Evolutionary conservation across 2,329 filamentous ascomycete species (phyloP).

Genomic region (Exophiala aquamarina): DNA sequence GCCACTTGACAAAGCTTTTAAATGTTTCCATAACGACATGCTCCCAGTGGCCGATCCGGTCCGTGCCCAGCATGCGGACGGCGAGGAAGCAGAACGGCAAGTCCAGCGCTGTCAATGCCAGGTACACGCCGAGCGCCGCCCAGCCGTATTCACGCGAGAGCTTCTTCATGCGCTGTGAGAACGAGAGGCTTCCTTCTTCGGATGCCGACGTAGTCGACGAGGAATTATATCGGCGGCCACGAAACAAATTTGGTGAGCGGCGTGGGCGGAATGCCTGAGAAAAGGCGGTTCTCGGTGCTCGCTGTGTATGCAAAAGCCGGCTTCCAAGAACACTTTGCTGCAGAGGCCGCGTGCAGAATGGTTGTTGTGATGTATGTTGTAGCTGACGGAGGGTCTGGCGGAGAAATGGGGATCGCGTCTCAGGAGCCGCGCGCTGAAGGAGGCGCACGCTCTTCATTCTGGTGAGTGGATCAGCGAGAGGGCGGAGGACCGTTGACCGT

Average conservation of each 20-base stretch:
- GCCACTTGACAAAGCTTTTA: constrained; percentile 34
- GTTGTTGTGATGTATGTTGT: constrained; percentile 16
- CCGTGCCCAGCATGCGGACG: constrained; percentile 78
- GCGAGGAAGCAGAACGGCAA: constrained; percentile 94
- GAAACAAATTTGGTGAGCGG: constrained; percentile 24
- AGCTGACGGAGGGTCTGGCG: constrained; percentile 10
- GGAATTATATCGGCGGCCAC: constrained; percentile 19
- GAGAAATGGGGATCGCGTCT: background rate
- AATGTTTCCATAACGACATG: constrained; percentile 42
- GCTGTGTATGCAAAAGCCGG: constrained; percentile 11
- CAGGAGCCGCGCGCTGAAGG: constrained; percentile 16
- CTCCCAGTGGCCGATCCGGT: constrained; percentile 69
- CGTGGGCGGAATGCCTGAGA: constrained; percentile 15
- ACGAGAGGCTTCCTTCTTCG: constrained; percentile 43
- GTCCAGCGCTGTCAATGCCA: constrained; percentile 78
- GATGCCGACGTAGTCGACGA: constrained; percentile 21
- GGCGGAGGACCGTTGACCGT: background rate
- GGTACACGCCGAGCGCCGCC: constrained; percentile 88
- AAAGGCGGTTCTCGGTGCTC: constrained; percentile 6
- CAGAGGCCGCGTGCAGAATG: constrained; percentile 22
- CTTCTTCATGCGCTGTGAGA: constrained; percentile 74
- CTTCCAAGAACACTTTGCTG: constrained; percentile 2
- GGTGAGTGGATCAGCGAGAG: no score
- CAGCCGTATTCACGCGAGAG: constrained; percentile 92
- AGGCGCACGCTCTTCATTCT: constrained; percentile 22